These are phyloP conservation scores for Pseudocercospora fuligena DNA, from an alignment of 2,329 filamentous ascomycete genomes.

Conservation along the genomic window DNA sequence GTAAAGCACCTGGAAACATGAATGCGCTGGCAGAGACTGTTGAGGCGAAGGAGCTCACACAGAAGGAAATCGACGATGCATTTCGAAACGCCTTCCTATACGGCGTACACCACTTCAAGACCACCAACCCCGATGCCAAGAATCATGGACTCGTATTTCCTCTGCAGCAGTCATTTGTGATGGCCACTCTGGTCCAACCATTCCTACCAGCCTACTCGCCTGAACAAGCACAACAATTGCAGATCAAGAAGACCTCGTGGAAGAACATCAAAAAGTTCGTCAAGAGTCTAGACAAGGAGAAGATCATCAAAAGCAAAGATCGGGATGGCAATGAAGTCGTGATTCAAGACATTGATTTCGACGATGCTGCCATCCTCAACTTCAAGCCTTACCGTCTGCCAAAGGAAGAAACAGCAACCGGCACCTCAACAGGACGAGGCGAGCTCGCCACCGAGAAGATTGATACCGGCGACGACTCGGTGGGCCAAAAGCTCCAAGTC, in stretches of 20 bases:
- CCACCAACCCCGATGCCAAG: constrained; percentile 56
- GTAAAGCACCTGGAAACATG: constrained; percentile 15
- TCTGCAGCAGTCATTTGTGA: constrained; percentile 66
- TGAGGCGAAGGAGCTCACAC: constrained; percentile 51
- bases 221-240: constrained; percentile 60
- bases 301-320: constrained; percentile 68
- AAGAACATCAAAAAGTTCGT: constrained; percentile 73
- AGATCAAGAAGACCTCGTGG: constrained; percentile 73
- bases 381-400: constrained; percentile 69
- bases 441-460: constrained; percentile 44
- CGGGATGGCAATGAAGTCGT: constrained; percentile 67
- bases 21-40: constrained; percentile 27
- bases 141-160: constrained; percentile 65
- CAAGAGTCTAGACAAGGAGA: constrained; percentile 68
- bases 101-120: constrained; percentile 64
- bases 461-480: constrained; percentile 45
- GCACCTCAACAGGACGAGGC: constrained; percentile 42
- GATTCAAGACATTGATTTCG: constrained; percentile 68
- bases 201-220: constrained; percentile 65
- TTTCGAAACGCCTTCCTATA: constrained; percentile 69
- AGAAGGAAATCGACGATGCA: constrained; percentile 68
- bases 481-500: constrained; percentile 56
- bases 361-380: constrained; percentile 56
- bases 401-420: constrained; percentile 57
- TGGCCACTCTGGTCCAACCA: constrained; percentile 68